A percentile compares a stretch with the other conserved stretches of the same genome.
Evolutionary conservation across 495 filamentous ascomycete species (phyloP).

Genomic region (Penicillium maclennaniae): DNA sequence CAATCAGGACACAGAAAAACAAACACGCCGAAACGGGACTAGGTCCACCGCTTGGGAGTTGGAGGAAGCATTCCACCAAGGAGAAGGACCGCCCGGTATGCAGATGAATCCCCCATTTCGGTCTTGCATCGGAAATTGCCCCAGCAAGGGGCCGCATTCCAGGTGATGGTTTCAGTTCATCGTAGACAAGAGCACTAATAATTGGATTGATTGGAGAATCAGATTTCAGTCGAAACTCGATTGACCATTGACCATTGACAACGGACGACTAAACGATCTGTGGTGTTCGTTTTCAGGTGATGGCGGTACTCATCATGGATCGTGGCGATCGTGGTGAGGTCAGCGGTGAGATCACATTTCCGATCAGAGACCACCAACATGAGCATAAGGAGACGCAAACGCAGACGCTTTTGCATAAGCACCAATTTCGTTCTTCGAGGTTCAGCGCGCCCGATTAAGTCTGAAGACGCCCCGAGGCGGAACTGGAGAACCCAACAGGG

Average conservation of each 20-base stretch:
- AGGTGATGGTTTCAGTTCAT: neutral
- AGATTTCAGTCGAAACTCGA: neutral
- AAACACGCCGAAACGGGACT: neutral
- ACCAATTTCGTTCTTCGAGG: too few species aligned
- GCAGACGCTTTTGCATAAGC: too few species aligned
- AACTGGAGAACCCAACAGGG: neutral
- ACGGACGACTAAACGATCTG: too few species aligned
- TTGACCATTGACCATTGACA: neutral
- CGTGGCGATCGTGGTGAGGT: too few species aligned
- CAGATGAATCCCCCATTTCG: constrained; percentile 5
- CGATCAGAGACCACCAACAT: too few species aligned
- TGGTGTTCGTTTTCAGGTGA: too few species aligned
- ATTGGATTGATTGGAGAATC: neutral
- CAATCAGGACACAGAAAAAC: constrained; percentile 13
- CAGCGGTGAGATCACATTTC: too few species aligned
- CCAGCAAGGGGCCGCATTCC: constrained; percentile 24
- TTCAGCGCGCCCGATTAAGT: too few species aligned
- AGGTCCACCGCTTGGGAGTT: neutral
- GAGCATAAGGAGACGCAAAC: too few species aligned
- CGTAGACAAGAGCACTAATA: constrained; percentile 7
- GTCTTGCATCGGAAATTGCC: neutral
- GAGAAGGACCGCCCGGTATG: constrained; percentile 15
- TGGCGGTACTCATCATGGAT: too few species aligned
- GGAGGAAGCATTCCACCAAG: constrained; percentile 15
- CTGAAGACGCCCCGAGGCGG: too few species aligned